Evolutionary conservation across 2,329 filamentous ascomycete genomes (phyloP).

Genomic region (Beauveria caledonica): DNA sequence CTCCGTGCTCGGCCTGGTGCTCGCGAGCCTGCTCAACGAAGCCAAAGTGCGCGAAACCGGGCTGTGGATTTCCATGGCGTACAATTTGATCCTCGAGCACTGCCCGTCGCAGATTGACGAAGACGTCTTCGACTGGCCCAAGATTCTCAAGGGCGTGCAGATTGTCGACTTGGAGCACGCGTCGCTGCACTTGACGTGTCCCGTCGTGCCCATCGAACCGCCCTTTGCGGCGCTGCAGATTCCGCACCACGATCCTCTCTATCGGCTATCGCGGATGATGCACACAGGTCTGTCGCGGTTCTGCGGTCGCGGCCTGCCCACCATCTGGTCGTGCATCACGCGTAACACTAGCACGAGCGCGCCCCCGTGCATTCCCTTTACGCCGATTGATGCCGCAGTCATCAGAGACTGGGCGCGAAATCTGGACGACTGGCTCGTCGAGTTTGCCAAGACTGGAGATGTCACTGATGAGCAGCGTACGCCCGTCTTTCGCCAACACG

Average conservation of each 20-base stretch:
- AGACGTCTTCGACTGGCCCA: constrained; percentile 31
- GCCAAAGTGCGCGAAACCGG: constrained; percentile 34
- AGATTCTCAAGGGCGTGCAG: constrained; percentile 30
- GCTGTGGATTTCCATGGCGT: constrained; percentile 35
- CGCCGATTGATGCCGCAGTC: constrained; percentile 30
- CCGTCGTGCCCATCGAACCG: constrained; percentile 31
- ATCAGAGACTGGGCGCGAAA: constrained; percentile 34
- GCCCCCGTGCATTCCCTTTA: constrained; percentile 23
- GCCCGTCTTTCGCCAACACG: constrained; percentile 32
- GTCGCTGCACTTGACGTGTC: constrained; percentile 32
- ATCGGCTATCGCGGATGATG: constrained; percentile 36
- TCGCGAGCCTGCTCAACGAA: constrained; percentile 33
- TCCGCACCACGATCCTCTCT: constrained; percentile 31
- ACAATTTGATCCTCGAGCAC: constrained; percentile 32
- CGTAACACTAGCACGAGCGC: constrained; percentile 15
- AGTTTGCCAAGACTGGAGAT: constrained; percentile 25
- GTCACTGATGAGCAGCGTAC: constrained; percentile 26
- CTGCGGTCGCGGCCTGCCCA: constrained; percentile 31
- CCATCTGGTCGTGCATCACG: constrained; percentile 35
- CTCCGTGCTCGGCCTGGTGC: constrained; percentile 32
- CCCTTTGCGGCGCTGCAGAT: constrained; percentile 29
- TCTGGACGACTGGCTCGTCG: constrained; percentile 33
- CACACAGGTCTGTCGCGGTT: constrained; percentile 34
- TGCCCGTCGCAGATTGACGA: constrained; percentile 31
- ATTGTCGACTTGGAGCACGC: constrained; percentile 37